Conservation (phyloP, 805 yeast species). For the Pichia gijzeniarum region DNA sequence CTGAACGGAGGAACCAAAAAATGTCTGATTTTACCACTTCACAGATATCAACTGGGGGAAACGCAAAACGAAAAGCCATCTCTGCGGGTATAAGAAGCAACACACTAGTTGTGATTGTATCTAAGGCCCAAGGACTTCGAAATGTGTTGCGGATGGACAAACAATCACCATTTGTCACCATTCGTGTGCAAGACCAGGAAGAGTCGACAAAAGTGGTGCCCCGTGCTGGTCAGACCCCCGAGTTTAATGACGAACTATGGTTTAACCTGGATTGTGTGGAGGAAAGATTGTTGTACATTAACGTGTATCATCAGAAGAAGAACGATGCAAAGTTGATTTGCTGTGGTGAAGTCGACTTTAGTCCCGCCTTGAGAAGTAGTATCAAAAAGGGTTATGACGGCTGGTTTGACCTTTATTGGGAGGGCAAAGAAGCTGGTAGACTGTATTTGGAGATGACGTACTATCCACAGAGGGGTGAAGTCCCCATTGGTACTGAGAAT, state of each 20-base stretch:
- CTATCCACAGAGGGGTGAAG: constrained; percentile 47
- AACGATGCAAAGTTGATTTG: constrained; percentile 85
- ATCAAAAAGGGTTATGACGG: constrained; percentile 72
- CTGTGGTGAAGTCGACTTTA: constrained; percentile 69
- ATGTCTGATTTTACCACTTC: constrained; percentile 11
- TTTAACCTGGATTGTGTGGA: constrained; percentile 60
- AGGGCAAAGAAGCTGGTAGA: constrained; percentile 77
- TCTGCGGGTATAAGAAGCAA: constrained; percentile 23
- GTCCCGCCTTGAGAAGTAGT: constrained; percentile 60
- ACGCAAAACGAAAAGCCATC: neutral
- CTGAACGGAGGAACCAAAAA: neutral
- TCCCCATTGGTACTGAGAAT: constrained; percentile 26
- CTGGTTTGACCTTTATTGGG: constrained; percentile 71
- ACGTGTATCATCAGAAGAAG: constrained; percentile 79
- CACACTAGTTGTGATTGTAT: constrained; percentile 65
- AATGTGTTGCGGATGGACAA: constrained; percentile 83
- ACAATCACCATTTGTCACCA: constrained; percentile 85
- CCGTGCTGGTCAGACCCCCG: constrained; percentile 93
- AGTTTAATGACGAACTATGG: constrained; percentile 72
- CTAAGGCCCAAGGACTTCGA: constrained; percentile 80
- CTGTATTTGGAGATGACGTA: constrained; percentile 89
- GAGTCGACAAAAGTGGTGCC: constrained; percentile 69
- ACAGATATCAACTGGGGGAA: constrained; percentile 2
- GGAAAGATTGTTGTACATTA: constrained; percentile 58
- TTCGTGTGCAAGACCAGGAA: constrained; percentile 75